These are phyloP conservation scores for Calonectria montana DNA, from an alignment of 2,329 filamentous ascomycete genomes.

Conservation along the genomic window DNA sequence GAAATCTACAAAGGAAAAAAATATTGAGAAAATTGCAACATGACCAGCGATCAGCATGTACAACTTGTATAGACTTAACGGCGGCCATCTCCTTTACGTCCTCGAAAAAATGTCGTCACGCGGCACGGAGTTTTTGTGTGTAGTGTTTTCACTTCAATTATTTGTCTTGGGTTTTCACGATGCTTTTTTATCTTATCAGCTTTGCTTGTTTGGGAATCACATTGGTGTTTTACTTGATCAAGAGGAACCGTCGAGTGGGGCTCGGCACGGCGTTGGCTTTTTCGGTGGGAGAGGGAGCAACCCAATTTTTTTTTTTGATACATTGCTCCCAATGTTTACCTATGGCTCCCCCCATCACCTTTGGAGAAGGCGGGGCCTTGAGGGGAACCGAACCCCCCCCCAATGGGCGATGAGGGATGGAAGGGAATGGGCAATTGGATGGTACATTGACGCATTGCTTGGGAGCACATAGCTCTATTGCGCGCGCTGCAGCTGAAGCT, in stretches of 20 bases:
- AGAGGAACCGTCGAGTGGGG: conserved; percentile 20
- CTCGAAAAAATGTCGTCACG: conserved; percentile 33
- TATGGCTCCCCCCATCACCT: not conserved
- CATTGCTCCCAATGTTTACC: conserved; percentile 1
- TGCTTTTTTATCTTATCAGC: not conserved
- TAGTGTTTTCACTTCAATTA: conserved; percentile 18
- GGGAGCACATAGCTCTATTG: conserved; percentile 11
- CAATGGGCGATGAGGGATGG: conserved; percentile 13
- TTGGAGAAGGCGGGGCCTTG: not conserved
- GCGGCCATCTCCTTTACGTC: conserved; percentile 38
- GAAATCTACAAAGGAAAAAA: conserved; percentile 1
- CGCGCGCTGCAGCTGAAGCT: conserved; percentile 16
- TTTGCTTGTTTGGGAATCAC: not conserved
- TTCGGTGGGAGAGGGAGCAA: conserved; percentile 10
- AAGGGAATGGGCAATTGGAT: conserved; percentile 2
- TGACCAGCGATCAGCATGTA: conserved; percentile 23
- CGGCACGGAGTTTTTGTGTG: conserved; percentile 36
- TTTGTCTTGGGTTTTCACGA: conserved; percentile 17
- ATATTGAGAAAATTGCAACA: not conserved
- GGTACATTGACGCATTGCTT: conserved; percentile 15
- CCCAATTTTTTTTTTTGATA: not conserved
- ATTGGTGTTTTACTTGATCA: conserved; percentile 18
- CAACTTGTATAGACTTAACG: conserved; percentile 38
- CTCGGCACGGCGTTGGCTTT: conserved; percentile 25
- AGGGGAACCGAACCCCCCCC: not conserved